These are phyloP conservation scores for Tranzscheliella williamsii DNA, from an alignment of 1,284 basidiomycete species.

Conservation along the genomic window DNA sequence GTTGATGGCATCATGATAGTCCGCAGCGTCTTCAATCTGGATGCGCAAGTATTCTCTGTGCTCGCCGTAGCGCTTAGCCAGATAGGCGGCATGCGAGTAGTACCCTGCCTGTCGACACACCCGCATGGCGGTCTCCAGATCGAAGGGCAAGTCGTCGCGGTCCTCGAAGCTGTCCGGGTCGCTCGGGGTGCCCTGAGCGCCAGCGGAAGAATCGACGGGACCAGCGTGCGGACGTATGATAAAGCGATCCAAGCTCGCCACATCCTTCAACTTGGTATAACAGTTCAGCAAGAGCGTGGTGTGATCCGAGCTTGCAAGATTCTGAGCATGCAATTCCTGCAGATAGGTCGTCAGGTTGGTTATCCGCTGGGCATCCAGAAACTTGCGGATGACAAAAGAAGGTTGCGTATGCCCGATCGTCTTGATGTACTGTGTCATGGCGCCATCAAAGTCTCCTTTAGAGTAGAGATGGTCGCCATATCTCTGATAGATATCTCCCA, in stretches of 20 bases:
- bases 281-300: conserved; percentile 78
- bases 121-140: conserved; percentile 92
- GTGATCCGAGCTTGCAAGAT: conserved; percentile 91
- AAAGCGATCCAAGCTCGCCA: conserved; percentile 83
- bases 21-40: conserved; percentile 87
- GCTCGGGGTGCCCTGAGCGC: conserved; percentile 47
- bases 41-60: conserved; percentile 93
- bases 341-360: conserved; percentile 92
- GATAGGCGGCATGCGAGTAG: conserved; percentile 89
- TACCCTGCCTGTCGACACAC: conserved; percentile 96
- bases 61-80: conserved; percentile 85
- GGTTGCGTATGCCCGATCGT: conserved; percentile 88
- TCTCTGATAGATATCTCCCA: conserved; percentile 63
- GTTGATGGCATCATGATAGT: conserved; percentile 77
- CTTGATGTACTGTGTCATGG: conserved; percentile 87
- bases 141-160: conserved; percentile 78
- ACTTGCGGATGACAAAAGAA: conserved; percentile 94
- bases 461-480: conserved; percentile 90
- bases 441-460: conserved; percentile 88
- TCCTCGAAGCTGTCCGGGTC: conserved; percentile 61
- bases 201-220: conserved; percentile 1
- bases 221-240: conserved; percentile 67
- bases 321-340: conserved; percentile 86
- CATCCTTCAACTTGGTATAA: conserved; percentile 94
- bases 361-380: conserved; percentile 93